Evolutionary conservation across 192 early-diverging fungal species (phyloP).

Genomic region (Podila verticillata): DNA sequence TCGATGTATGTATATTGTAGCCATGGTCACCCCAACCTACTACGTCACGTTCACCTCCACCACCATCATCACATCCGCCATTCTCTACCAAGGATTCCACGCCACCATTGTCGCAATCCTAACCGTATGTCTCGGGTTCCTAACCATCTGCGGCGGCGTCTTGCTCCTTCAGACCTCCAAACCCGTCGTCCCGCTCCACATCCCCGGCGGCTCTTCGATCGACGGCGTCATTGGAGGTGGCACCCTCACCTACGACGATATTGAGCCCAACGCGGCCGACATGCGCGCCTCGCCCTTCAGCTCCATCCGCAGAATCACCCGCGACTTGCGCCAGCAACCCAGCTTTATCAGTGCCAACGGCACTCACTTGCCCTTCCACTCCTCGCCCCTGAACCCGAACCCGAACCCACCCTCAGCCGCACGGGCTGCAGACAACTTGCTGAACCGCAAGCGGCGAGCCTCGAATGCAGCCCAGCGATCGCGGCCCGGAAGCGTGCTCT

Average conservation of each 20-base stretch:
- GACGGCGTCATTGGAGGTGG: constrained; percentile 11
- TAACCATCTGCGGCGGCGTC: constrained; percentile 92
- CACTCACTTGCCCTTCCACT: constrained; percentile 19
- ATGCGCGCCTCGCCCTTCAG: constrained; percentile 51
- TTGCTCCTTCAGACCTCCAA: constrained; percentile 71
- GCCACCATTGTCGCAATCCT: constrained; percentile 77
- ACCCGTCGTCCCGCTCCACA: constrained; percentile 34
- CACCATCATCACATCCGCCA: constrained; percentile 90
- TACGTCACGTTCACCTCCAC: constrained; percentile 96
- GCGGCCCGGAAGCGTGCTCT: constrained; percentile 23
- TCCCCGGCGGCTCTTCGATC: constrained; percentile 21
- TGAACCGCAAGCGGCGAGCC: constrained; percentile 36
- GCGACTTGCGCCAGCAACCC: constrained; percentile 36
- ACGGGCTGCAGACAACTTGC: constrained; percentile 23
- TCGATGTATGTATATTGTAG: too few relatives aligned
- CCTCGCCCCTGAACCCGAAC: constrained; percentile 41
- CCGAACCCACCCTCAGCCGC: not conserved
- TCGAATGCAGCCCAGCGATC: constrained; percentile 40
- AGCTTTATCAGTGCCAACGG: constrained; percentile 8
- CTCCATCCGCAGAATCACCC: constrained; percentile 33
- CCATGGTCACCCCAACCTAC: constrained; percentile 89
- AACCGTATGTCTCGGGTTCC: constrained; percentile 85
- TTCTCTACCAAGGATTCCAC: constrained; percentile 86
- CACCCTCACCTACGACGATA: constrained; percentile 35
- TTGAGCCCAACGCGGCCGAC: constrained; percentile 44